These are phyloP conservation scores for Dactylella cylindrospora DNA, from an alignment of 2,329 filamentous ascomycete genomes.

Conservation along the genomic window DNA sequence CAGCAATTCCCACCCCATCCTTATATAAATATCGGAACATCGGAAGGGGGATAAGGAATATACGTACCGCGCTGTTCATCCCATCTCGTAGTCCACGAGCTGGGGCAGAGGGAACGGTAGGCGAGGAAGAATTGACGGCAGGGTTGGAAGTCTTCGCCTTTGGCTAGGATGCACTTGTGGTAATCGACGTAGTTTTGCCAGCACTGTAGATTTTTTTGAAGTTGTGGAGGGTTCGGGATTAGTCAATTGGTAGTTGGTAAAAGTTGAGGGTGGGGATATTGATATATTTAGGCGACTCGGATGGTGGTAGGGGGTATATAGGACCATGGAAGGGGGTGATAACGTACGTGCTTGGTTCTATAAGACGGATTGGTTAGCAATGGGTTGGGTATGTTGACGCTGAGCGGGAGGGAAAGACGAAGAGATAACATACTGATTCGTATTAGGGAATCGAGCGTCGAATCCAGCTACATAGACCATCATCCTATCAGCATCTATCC, in stretches of 20 bases:
- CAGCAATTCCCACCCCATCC: conserved; percentile 47
- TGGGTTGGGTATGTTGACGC: neutral
- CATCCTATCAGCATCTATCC: conserved; percentile 12
- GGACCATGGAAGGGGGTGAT: neutral
- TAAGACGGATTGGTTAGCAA: conserved; percentile 2
- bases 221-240: neutral
- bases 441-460: conserved; percentile 98
- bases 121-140: conserved; percentile 81
- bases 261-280: too few relatives aligned
- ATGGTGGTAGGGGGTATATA: neutral
- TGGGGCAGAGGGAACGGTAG: conserved; percentile 96
- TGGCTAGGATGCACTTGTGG: conserved; percentile 98
- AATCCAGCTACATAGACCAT: conserved; percentile 67
- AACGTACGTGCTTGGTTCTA: conserved; percentile 49
- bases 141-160: conserved; percentile 56
- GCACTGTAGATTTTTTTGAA: conserved; percentile 77
- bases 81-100: conserved; percentile 90
- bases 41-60: conserved; percentile 1
- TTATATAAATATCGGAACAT: conserved; percentile 19
- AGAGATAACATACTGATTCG: conserved; percentile 68
- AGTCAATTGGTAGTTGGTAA: neutral
- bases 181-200: conserved; percentile 99
- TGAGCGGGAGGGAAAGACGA: neutral
- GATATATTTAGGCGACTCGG: neutral
- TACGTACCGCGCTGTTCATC: conserved; percentile 90